Percentiles rank a stretch among this genome's conserved stretches.
These are phyloP conservation scores for Trypanosoma boissoni DNA, from an alignment of 208 protist genomes.

Conservation along the genomic window DNA sequence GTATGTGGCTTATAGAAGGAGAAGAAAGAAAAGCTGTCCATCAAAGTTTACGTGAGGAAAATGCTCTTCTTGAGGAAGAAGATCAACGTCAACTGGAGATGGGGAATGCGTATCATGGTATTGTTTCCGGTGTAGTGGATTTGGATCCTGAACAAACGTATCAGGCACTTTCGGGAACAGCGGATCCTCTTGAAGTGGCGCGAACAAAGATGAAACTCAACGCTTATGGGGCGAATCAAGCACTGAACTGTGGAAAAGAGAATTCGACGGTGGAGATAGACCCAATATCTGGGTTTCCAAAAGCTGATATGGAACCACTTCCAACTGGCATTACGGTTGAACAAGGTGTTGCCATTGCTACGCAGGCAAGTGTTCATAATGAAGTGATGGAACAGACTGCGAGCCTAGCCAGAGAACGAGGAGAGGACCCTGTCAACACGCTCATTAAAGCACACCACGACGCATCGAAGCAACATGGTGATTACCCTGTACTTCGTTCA, in stretches of 20 bases:
- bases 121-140: constrained; percentile 72
- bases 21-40: constrained; percentile 86
- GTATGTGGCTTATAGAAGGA: constrained; percentile 89
- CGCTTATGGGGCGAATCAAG: constrained; percentile 72
- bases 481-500: constrained; percentile 57
- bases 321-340: constrained; percentile 82
- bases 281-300: constrained; percentile 76
- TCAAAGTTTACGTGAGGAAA: constrained; percentile 63
- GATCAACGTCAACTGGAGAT: constrained; percentile 79
- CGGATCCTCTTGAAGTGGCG: constrained; percentile 77
- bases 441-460: constrained; percentile 60
- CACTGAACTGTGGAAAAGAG: constrained; percentile 33
- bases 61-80: constrained; percentile 65
- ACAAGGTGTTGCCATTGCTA: constrained; percentile 73
- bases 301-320: constrained; percentile 68
- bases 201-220: constrained; percentile 87
- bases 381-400: constrained; percentile 76
- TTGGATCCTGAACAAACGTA: constrained; percentile 86
- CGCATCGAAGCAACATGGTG: constrained; percentile 57
- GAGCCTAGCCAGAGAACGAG: constrained; percentile 52
- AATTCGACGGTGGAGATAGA: constrained; percentile 39
- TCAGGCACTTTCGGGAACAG: constrained; percentile 78
- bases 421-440: constrained; percentile 53
- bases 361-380: constrained; percentile 70
- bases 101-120: constrained; percentile 75